Base-by-base conservation (phyloP, 768 basidiomycete species). In the Mycena amicta region DNA sequence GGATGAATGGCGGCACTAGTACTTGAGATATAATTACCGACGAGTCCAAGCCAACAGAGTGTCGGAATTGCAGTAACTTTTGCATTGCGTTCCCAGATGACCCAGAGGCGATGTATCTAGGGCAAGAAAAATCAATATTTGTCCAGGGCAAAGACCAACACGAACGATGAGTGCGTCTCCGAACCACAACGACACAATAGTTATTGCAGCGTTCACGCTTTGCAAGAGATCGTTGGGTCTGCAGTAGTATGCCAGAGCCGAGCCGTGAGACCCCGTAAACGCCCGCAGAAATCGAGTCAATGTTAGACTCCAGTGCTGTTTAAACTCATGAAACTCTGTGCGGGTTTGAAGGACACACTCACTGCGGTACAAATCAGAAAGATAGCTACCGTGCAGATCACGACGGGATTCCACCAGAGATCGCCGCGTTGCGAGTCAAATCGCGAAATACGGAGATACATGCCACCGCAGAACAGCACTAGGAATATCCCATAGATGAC, bases 41-140 rank as follows among this genome's bases (percentile, higher is more conserved):
- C 49, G 15, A 51, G 25, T 39, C 47, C 50, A 26, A 43, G 5
- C 49, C 47, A 56, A 20, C n/a, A 50, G n/a, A 51, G 28, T 2
- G 51, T 23, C 13, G 55, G 49, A 20, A 51, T 3, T 6, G 31
- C 29, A 5, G 27, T 40, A 22, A 56, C 39, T 25, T 29, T 18
- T 0, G 31, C 20, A 27, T 43, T 41, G 4, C 55, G 55, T 39
- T 51, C 28, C 55, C 55, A 28, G 15, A 56, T 50, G 15, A 56
- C 29, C 55, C 55, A 56, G 40, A 56, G 55, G 22, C 55, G 55
- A 39, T 56, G 55, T 15, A 56, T 45, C 55, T 56, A 39, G 39
- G 6, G 22, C 11, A 37, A 37, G 8, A 37, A 18, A 8, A 18
- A 37, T 8, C 33, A 37, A 18, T 18, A 8, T 8, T 18, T 37